Conservation (phyloP, 2,329 filamentous ascomycete species). For the Colletotrichum endophyticum region DNA sequence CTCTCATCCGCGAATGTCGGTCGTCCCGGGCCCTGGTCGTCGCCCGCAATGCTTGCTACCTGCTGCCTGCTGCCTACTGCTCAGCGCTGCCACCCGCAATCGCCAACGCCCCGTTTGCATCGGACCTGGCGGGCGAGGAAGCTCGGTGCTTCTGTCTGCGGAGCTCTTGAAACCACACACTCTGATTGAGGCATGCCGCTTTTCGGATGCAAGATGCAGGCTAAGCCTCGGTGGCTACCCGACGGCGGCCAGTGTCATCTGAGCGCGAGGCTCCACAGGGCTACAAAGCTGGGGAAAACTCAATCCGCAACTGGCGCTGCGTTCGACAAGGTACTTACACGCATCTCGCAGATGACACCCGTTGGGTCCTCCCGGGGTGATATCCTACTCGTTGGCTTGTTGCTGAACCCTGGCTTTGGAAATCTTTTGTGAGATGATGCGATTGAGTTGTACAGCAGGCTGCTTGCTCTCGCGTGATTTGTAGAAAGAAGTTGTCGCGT, state of each 20-base stretch:
- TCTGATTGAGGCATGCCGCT: neutral
- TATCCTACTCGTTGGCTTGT: neutral
- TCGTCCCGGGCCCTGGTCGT: neutral
- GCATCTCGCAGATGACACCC: neutral
- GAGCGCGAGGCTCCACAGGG: constrained; percentile 6
- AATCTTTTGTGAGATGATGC: neutral
- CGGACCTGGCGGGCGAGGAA: neutral
- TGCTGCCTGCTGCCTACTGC: neutral
- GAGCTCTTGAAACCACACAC: constrained; percentile 13
- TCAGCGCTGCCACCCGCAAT: neutral
- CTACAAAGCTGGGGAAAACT: constrained; percentile 9
- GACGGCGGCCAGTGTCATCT: constrained; percentile 8
- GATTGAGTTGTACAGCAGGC: neutral
- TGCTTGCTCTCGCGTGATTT: neutral
- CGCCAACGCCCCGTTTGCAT: neutral
- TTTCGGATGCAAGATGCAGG: constrained; percentile 6
- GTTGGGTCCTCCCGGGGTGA: neutral
- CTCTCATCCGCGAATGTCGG: neutral
- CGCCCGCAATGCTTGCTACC: neutral
- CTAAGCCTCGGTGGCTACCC: constrained; percentile 9
- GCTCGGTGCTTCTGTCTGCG: neutral
- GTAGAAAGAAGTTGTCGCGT: neutral
- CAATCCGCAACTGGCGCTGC: neutral
- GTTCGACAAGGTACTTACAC: neutral
- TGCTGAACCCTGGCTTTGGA: neutral